Evolutionary conservation across 768 basidiomycete species (phyloP).

Genomic region (Auricularia sp.): DNA sequence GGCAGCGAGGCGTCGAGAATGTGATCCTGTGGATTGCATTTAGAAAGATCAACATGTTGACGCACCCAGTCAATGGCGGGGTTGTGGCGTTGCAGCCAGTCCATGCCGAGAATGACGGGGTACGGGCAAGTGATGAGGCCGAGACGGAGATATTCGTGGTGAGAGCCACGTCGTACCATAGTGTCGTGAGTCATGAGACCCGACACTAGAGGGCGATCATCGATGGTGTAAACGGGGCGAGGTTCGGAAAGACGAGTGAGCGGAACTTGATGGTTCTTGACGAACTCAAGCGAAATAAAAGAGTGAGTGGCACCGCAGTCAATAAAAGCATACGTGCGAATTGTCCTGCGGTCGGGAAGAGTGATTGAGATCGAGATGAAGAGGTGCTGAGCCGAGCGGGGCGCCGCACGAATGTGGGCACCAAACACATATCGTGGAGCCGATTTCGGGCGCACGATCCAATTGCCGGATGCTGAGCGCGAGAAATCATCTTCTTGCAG

Average conservation of each 20-base stretch:
- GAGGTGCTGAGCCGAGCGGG: slow-evolving; percentile 14
- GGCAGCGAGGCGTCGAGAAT: too few relatives aligned
- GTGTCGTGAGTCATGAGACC: slow-evolving; percentile 31
- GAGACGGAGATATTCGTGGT: slow-evolving; percentile 20
- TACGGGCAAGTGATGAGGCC: slow-evolving; percentile 22
- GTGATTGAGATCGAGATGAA: slow-evolving; percentile 14
- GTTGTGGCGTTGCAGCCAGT: slow-evolving; percentile 29
- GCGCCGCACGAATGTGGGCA: slow-evolving; percentile 6
- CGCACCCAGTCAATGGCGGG: slow-evolving; percentile 25
- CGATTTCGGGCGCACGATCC: slow-evolving; percentile 7
- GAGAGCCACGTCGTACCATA: slow-evolving; percentile 19
- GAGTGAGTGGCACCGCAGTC: slow-evolving; percentile 28
- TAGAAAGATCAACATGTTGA: too few relatives aligned
- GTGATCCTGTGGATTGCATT: too few relatives aligned
- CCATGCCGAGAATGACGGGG: slow-evolving; percentile 27
- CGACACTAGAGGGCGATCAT: slow-evolving; percentile 29
- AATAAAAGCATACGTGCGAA: slow-evolving; percentile 26
- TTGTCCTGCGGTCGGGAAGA: slow-evolving; percentile 22
- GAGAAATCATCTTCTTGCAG: too few relatives aligned
- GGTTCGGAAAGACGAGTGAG: slow-evolving; percentile 21
- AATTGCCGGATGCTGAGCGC: slow-evolving; percentile 11
- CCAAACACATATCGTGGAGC: slow-evolving; percentile 4
- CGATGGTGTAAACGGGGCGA: slow-evolving; percentile 26
- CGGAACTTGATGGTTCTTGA: slow-evolving; percentile 22
- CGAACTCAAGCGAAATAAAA: slow-evolving; percentile 27